Conservation (phyloP, 257 asterid genomes). For the Solanum ossicruentum region DNA sequence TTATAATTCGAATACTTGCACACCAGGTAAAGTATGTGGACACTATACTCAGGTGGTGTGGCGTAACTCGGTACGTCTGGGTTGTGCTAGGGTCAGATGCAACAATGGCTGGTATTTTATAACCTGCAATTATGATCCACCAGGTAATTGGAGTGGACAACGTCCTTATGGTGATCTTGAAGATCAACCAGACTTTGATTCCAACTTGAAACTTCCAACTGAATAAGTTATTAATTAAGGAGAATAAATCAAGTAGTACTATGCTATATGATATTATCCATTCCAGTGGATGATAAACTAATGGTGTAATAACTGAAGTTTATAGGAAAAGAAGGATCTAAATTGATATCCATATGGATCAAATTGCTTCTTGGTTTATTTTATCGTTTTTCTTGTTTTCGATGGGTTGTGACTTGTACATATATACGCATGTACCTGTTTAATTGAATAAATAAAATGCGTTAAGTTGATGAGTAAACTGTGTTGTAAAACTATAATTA, state of each 20-base stretch:
- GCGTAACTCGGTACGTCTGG: neutral
- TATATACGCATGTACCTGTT: neutral
- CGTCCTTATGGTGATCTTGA: neutral
- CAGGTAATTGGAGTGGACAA: constrained; percentile 1
- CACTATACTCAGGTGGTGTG: constrained; percentile 13
- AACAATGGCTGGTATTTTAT: constrained; percentile 1
- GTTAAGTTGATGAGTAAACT: neutral
- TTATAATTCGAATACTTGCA: constrained; percentile 14
- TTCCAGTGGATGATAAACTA: neutral
- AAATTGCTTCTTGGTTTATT: neutral
- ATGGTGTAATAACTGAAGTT: neutral
- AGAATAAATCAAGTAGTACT: neutral
- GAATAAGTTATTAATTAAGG: neutral
- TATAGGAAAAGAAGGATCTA: neutral
- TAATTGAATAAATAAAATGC: neutral
- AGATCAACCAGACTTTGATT: neutral
- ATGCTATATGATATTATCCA: neutral
- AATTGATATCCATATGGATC: neutral
- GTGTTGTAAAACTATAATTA: neutral
- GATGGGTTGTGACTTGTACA: no score
- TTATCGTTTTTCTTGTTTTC: neutral
- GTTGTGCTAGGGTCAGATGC: constrained; percentile 10
- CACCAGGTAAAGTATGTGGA: constrained; percentile 5
- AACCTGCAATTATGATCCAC: constrained; percentile 8
- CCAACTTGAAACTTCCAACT: neutral